Evolutionary conservation across 2,329 filamentous ascomycete genomes (phyloP).

Genomic region (Claviceps sp.): DNA sequence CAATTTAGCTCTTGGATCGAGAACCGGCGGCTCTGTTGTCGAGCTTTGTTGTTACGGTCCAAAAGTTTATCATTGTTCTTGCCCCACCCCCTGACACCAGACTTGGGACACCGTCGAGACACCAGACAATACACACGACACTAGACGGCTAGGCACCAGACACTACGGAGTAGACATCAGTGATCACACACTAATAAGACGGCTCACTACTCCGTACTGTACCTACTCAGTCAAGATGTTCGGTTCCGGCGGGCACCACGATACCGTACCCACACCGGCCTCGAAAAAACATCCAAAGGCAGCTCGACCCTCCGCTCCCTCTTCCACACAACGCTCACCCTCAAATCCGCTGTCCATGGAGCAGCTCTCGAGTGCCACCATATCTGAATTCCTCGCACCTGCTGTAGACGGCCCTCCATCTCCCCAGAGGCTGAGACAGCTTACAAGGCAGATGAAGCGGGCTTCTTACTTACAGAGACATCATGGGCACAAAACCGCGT

Average conservation of each 20-base stretch:
- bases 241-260: constrained; percentile 11
- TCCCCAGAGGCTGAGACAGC: constrained; percentile 42
- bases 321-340: constrained; percentile 5
- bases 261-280: constrained; percentile 8
- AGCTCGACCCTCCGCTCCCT: constrained; percentile 4
- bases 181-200: background rate
- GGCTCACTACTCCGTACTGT: background rate
- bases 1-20: constrained; percentile 6
- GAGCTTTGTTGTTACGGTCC: background rate
- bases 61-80: constrained; percentile 5
- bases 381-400: constrained; percentile 38
- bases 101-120: too few species aligned
- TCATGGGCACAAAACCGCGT: constrained; percentile 25
- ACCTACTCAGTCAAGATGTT: constrained; percentile 6
- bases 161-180: too few species aligned
- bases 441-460: constrained; percentile 45
- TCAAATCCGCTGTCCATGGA: constrained; percentile 9
- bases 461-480: constrained; percentile 28
- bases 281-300: constrained; percentile 4
- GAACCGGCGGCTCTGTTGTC: background rate
- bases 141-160: too few species aligned
- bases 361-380: constrained; percentile 7
- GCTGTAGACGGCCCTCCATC: constrained; percentile 49
- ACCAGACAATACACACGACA: too few species aligned
- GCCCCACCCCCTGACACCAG: constrained; percentile 2